Base-by-base conservation (phyloP, 2,329 filamentous ascomycete species). In the Raffaelea deltoideospora region DNA sequence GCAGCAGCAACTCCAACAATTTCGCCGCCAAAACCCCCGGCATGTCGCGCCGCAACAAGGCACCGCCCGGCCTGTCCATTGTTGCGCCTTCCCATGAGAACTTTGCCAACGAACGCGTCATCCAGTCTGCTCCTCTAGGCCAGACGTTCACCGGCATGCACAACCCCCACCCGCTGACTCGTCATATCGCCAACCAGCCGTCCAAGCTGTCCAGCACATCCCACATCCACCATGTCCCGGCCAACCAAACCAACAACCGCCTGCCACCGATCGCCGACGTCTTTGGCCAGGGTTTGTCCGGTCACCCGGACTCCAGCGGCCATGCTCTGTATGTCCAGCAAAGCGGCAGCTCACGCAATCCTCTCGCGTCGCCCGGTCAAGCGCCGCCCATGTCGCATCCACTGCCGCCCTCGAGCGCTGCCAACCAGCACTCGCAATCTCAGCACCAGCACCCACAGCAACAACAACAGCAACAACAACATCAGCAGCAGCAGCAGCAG, bases 91-190 rank as follows among this genome's bases (percentile, higher is more conserved):
- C 86, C 6, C 86, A 92, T 45, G 77, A 90, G 48, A 80, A 87
- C 43, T 96, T 96, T 52, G 84, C 87, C 48, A 77, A 86, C 51
- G 90, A 98, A 65, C 73, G 90, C 48, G 86, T 96, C 26, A 92
- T 98, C 42, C 90, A 98, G 59, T 98, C 90, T 4, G 90, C 90
- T 8, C 90, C 90, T 14, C 70, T 98, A 19, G 79, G 92, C 49
- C 88, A 95, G 54, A 92, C 85, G 27, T 98, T 98, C 54, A 95
- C 90, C 8, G 87, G 88, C 41, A 76, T 90, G 41, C 77, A 92
- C 53, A 76, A 86, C 49, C 72, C 79, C 5, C 78, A 79, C 46
- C 80, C 82, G 0, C 60, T 83, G 40, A 83, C 80, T 31, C 73
- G 84, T 35, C 84, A 90, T 54, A 65, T 86, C 37, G 69, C 75